These are phyloP conservation scores for Cladosporium sphaerospermum DNA, from an alignment of 2,329 filamentous ascomycete species.

Conservation along the genomic window DNA sequence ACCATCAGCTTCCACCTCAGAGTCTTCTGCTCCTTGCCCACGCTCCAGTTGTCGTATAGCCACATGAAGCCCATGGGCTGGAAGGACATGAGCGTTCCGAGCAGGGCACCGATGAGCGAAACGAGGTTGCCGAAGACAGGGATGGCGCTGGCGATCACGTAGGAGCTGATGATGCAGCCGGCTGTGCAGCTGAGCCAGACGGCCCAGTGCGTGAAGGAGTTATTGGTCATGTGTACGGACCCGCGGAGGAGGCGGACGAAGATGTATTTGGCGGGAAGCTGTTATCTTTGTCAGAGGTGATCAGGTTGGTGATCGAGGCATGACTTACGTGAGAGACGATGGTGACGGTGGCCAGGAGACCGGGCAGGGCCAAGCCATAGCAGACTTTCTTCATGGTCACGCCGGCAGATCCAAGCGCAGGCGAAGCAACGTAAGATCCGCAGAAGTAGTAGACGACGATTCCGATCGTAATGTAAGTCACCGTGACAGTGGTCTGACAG, in stretches of 20 bases:
- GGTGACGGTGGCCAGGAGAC: constrained; percentile 23
- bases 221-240: constrained; percentile 19
- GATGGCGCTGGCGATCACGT: constrained; percentile 39
- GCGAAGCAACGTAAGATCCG: constrained; percentile 43
- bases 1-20: constrained; percentile 33
- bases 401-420: constrained; percentile 43
- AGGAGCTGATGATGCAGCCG: constrained; percentile 20
- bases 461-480: constrained; percentile 33
- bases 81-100: constrained; percentile 44
- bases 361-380: constrained; percentile 34
- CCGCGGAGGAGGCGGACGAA: constrained; percentile 25
- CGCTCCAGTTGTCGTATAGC: constrained; percentile 11
- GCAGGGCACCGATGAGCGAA: constrained; percentile 45
- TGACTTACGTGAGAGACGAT: constrained; percentile 17
- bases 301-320: neutral
- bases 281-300: neutral
- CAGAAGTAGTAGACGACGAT: constrained; percentile 44
- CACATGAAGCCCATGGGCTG: constrained; percentile 37
- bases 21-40: constrained; percentile 3
- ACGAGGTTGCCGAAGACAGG: constrained; percentile 44
- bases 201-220: constrained; percentile 15
- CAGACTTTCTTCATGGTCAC: constrained; percentile 39
- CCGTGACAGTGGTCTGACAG: constrained; percentile 18
- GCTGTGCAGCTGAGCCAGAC: constrained; percentile 13
- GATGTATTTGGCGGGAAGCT: constrained; percentile 23